These are phyloP conservation scores for Zoysia japonica DNA, from an alignment of 176 grass and related monocot genomes.

Conservation along the genomic window DNA sequence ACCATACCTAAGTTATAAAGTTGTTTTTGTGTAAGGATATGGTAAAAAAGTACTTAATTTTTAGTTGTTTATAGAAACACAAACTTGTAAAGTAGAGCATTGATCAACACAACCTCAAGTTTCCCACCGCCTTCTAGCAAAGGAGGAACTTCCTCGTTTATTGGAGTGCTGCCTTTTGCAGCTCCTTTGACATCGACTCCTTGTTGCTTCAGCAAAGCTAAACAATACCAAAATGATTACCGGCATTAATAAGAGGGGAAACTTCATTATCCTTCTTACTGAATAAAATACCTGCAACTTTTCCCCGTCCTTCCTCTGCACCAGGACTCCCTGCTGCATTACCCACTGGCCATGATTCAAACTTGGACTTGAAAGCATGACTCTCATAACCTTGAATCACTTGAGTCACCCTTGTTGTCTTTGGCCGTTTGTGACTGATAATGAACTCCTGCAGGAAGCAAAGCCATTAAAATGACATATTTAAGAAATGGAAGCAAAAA, in stretches of 20 bases:
- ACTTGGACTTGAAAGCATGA: conserved; percentile 89
- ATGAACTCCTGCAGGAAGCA: conserved; percentile 72
- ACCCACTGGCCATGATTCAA: conserved; percentile 87
- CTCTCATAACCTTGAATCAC: conserved; percentile 95
- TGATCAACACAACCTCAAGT: conserved; percentile 69
- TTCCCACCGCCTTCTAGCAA: conserved; percentile 92
- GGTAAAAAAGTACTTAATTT: background rate
- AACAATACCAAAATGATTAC: conserved; percentile 32
- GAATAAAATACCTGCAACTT: conserved; percentile 82
- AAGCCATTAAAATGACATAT: conserved; percentile 13
- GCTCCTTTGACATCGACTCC: conserved; percentile 84
- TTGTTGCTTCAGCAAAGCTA: conserved; percentile 95
- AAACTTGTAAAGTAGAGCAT: conserved; percentile 16
- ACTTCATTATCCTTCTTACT: background rate
- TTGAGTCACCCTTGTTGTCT: conserved; percentile 69
- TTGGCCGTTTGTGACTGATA: conserved; percentile 75
- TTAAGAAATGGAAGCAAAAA: conserved; percentile 18
- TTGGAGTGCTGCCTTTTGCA: conserved; percentile 61
- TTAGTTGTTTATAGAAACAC: conserved; percentile 6
- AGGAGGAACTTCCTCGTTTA: conserved; percentile 96
- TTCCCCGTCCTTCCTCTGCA: conserved; percentile 81
- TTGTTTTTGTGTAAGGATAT: conserved; percentile 17
- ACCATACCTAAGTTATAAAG: conserved; percentile 72
- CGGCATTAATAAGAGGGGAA: background rate
- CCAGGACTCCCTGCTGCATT: conserved; percentile 55